Evolutionary conservation across 140 eudicot species (phyloP).

Genomic region (Erigeron philadelphicus): DNA sequence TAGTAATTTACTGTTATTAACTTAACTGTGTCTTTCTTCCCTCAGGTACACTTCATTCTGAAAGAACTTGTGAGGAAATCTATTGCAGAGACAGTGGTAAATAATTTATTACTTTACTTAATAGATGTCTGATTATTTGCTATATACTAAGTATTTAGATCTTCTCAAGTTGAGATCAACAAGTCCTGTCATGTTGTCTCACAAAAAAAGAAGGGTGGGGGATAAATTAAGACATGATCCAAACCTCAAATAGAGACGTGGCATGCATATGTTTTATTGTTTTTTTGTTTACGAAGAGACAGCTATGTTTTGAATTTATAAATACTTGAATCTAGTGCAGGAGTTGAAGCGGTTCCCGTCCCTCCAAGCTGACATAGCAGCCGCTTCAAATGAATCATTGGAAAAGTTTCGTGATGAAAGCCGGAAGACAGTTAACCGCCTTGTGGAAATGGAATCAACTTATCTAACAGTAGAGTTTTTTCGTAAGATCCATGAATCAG

Average conservation of each 20-base stretch:
- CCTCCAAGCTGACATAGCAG: slow-evolving; percentile 88
- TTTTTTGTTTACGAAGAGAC: not conserved
- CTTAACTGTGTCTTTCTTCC: slow-evolving; percentile 11
- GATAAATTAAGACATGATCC: not conserved
- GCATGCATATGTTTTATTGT: not conserved
- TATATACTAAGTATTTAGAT: not conserved
- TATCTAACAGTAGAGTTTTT: slow-evolving; percentile 92
- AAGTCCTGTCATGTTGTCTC: too few relatives aligned
- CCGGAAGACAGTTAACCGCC: slow-evolving; percentile 71
- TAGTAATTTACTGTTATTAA: not conserved
- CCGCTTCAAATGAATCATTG: slow-evolving; percentile 83
- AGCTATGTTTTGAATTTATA: not conserved
- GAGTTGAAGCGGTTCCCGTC: slow-evolving; percentile 92
- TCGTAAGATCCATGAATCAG: slow-evolving; percentile 83
- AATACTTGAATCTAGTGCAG: slow-evolving; percentile 31
- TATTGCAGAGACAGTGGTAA: slow-evolving; percentile 75
- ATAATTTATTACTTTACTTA: slow-evolving; percentile 3
- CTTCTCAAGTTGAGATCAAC: too few relatives aligned
- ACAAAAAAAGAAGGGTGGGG: too few relatives aligned
- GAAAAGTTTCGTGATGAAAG: slow-evolving; percentile 95
- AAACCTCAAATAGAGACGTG: not conserved
- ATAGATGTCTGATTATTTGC: slow-evolving; percentile 15
- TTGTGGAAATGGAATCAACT: slow-evolving; percentile 97
- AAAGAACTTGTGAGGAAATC: slow-evolving; percentile 97
- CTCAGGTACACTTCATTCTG: slow-evolving; percentile 80